Percentiles rank a stretch among this genome's conserved stretches.
Evolutionary conservation across 176 grass and related monocot genomes (phyloP).

Genomic region (Typha latifolia): DNA sequence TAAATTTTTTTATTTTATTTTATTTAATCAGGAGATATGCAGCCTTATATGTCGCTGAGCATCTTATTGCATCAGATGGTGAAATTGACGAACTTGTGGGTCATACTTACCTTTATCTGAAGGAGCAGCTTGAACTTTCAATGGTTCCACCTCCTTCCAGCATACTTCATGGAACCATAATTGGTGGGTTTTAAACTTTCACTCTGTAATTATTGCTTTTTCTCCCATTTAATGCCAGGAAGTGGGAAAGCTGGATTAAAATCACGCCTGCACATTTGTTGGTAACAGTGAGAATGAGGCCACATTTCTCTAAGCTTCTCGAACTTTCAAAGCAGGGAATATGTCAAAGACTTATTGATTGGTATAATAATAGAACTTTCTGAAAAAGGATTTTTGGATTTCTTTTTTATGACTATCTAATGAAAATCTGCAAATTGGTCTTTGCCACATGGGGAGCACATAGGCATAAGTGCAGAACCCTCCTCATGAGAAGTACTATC

Average conservation of each 20-base stretch:
- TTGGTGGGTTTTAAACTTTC: slow-evolving; percentile 50
- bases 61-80: slow-evolving; percentile 44
- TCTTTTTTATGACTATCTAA: too few relatives aligned
- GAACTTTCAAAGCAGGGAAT: too few relatives aligned
- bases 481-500: too few relatives aligned
- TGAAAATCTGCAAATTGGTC: too few relatives aligned
- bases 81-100: slow-evolving; percentile 82
- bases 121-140: slow-evolving; percentile 67
- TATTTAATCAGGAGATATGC: slow-evolving; percentile 63
- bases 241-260: not conserved
- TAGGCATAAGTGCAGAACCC: too few relatives aligned
- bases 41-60: slow-evolving; percentile 63
- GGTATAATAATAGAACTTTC: too few relatives aligned
- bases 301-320: too few relatives aligned
- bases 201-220: slow-evolving; percentile 4
- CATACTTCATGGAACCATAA: slow-evolving; percentile 96
- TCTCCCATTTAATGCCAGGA: slow-evolving; percentile 1
- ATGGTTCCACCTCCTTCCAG: slow-evolving; percentile 54
- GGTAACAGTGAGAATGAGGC: too few relatives aligned
- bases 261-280: too few relatives aligned
- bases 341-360: too few relatives aligned
- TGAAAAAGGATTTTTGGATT: too few relatives aligned
- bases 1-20: slow-evolving; percentile 9
- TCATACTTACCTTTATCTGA: slow-evolving; percentile 82
- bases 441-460: too few relatives aligned